A percentile compares a stretch with the other conserved stretches of the same genome.
These are phyloP conservation scores for Lepraria neglecta DNA, from an alignment of 495 filamentous ascomycete genomes.

Conservation along the genomic window DNA sequence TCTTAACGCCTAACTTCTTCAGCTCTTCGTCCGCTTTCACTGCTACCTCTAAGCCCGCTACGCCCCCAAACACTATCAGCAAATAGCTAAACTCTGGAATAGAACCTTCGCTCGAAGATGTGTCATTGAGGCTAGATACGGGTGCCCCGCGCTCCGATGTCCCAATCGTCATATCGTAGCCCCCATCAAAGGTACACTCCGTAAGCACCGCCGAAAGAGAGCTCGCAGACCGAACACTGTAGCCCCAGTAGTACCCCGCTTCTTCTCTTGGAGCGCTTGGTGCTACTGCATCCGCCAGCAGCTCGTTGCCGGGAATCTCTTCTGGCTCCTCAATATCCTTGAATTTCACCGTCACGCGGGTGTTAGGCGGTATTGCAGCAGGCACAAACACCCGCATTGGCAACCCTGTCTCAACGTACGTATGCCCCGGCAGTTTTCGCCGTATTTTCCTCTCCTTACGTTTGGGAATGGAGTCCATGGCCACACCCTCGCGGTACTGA, in stretches of 20 bases:
- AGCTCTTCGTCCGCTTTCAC: conserved; percentile 59
- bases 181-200: conserved; percentile 53
- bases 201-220: conserved; percentile 62
- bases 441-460: conserved; percentile 16
- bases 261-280: conserved; percentile 57
- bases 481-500: conserved; percentile 65
- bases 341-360: conserved; percentile 62
- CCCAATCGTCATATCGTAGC: conserved; percentile 64
- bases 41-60: conserved; percentile 63
- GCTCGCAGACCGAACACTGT: conserved; percentile 50
- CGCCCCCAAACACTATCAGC: conserved; percentile 66
- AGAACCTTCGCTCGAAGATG: background rate
- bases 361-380: conserved; percentile 49
- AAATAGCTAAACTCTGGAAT: conserved; percentile 54
- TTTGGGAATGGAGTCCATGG: conserved; percentile 28
- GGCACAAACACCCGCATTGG: conserved; percentile 43
- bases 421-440: conserved; percentile 12
- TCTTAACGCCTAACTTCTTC: conserved; percentile 47
- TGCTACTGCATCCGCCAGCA: conserved; percentile 44
- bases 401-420: conserved; percentile 31
- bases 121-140: conserved; percentile 36
- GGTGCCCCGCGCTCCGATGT: conserved; percentile 65
- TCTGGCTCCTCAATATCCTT: conserved; percentile 23
- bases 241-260: conserved; percentile 74
- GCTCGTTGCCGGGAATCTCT: conserved; percentile 10